These are phyloP conservation scores for Candida sp. DNA, from an alignment of 1,139 yeast genomes.

Conservation along the genomic window DNA sequence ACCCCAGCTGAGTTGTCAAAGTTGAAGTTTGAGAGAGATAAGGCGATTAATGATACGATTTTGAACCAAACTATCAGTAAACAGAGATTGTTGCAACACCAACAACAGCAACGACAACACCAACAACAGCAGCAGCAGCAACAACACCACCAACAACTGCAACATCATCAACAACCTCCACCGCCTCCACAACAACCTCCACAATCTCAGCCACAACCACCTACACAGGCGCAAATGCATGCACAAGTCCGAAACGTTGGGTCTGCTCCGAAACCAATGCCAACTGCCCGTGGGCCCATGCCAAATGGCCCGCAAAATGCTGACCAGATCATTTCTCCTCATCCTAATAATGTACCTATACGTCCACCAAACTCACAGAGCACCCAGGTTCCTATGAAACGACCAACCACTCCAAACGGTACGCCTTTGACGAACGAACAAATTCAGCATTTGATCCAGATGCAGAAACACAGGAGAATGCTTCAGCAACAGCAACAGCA, in stretches of 20 bases:
- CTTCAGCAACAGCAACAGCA: constrained; percentile 43
- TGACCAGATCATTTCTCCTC: constrained; percentile 4
- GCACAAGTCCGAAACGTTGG: background rate
- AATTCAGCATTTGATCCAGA: constrained; percentile 54
- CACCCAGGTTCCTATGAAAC: constrained; percentile 18
- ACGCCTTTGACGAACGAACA: constrained; percentile 60
- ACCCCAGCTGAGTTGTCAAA: constrained; percentile 85
- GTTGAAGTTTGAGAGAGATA: constrained; percentile 84
- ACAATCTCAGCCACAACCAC: constrained; percentile 8
- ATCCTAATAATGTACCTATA: constrained; percentile 2
- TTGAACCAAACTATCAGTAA: constrained; percentile 54
- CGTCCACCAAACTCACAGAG: background rate
- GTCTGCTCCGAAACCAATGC: background rate
- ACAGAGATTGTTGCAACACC: constrained; percentile 45
- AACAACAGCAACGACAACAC: constrained; percentile 37
- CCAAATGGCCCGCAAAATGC: constrained; percentile 1
- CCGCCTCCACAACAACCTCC: constrained; percentile 18
- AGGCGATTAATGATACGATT: constrained; percentile 77
- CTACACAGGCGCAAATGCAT: constrained; percentile 4
- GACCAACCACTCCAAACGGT: constrained; percentile 55
- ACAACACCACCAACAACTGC: constrained; percentile 14
- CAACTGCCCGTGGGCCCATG: background rate
- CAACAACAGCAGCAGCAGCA: constrained; percentile 18
- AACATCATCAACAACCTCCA: constrained; percentile 18
- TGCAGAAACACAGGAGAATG: constrained; percentile 55